Conservation (phyloP, 2,329 filamentous ascomycete species). For the Paracorniculantispora psalliotae region DNA sequence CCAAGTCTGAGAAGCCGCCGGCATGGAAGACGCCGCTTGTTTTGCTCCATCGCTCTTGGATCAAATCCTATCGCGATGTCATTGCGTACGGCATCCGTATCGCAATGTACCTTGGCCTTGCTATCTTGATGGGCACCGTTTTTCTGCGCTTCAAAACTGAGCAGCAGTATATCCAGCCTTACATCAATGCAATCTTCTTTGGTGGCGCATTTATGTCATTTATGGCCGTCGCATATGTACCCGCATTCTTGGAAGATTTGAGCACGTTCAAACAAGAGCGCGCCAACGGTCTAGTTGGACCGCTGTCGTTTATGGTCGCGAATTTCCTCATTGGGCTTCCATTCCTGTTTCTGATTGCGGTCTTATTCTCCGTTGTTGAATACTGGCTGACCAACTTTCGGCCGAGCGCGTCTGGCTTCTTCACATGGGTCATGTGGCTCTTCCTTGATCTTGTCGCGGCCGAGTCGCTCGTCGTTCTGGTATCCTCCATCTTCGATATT, state of each 20-base stretch:
- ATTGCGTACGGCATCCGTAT: constrained; percentile 79
- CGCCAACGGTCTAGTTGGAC: constrained; percentile 74
- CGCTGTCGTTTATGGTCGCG: constrained; percentile 65
- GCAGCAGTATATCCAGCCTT: constrained; percentile 72
- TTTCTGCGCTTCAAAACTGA: constrained; percentile 67
- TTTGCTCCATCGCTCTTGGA: constrained; percentile 70
- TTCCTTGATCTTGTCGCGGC: constrained; percentile 80
- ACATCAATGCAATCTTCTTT: constrained; percentile 78
- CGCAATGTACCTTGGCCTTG: constrained; percentile 71
- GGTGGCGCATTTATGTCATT: constrained; percentile 72
- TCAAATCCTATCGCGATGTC: constrained; percentile 80
- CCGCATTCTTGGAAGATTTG: constrained; percentile 75
- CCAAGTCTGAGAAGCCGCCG: constrained; percentile 35
- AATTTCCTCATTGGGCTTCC: constrained; percentile 82
- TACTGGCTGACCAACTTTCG: constrained; percentile 80
- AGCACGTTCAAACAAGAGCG: constrained; percentile 70
- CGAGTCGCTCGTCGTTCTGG: constrained; percentile 74
- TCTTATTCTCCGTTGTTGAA: constrained; percentile 68
- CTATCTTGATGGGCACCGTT: constrained; percentile 84
- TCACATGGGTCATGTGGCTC: constrained; percentile 76
- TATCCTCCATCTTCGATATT: constrained; percentile 67
- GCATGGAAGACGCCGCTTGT: constrained; percentile 51
- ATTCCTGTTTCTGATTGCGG: constrained; percentile 71
- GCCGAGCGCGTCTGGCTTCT: constrained; percentile 61
- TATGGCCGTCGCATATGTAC: constrained; percentile 82